Evolutionary conservation across 176 grass and related monocot species (phyloP), one percentile per base, ranked within the genome.

Genomic region (Paspalum notatum): DNA sequence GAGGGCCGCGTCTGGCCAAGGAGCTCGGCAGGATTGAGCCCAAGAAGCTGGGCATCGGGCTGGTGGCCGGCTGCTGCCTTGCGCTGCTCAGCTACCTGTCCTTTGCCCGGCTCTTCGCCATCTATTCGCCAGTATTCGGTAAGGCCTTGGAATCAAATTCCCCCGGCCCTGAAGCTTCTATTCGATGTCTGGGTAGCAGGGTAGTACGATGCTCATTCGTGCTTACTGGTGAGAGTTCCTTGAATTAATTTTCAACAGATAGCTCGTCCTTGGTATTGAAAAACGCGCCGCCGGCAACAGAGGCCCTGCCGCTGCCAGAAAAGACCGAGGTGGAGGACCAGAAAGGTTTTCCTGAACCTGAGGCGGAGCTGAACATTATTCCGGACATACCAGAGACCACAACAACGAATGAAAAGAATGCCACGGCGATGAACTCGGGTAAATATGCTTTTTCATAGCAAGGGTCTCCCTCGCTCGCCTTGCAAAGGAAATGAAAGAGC

Each of bases 11-110:
- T 54, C 82, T 89, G 40, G 82, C 62, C 76, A 89, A 85, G 82
- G 87, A 89, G 45, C 87, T 89, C 5, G 82, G 82, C 24, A 84
- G 62, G 82, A 89, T 89, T 63, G 87, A 89, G 76, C 87, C 82
- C 25, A 89, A 89, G 87, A 89, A 89, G 62, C 54, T 89, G 16
- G 87, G 87, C 7, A 89, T 89, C 17, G 87, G 82, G 46, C 87
- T 89, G 7, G 82, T 89, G 14, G 76, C 82, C 46, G 82, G 87
- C 10, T 89, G 81, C 76, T 89, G 82, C 82, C 82, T 89, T 25
- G 82, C 76, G 25, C 63, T 89, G 46, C 87, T 89, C 76, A 81
- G 82, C 39, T 85, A 89, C 25, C 79, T 89, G 42, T 89, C 87
- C 46, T 89, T 85, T 1, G 87, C 87, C 3, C 62, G 70, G 9